phyloP scores from a whole-genome alignment of 495 filamentous ascomycete species.

The Thermothielavioides terrestris region DNA sequence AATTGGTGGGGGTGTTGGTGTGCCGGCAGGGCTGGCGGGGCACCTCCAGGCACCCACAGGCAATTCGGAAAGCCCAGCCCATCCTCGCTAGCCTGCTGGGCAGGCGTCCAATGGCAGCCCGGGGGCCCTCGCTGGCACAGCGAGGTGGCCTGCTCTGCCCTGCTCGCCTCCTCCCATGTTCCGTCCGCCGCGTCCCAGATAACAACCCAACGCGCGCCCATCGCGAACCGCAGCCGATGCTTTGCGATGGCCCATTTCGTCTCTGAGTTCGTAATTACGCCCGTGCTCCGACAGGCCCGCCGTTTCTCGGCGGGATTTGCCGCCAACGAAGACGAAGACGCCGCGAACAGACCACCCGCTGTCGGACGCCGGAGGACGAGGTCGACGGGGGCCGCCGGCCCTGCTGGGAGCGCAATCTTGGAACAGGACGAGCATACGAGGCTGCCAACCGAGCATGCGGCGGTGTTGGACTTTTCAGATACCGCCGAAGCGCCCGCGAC shows the following conservation, averaged over 20 bases:
- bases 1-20: too few species aligned
- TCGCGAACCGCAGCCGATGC: constrained; percentile 3
- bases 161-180: neutral
- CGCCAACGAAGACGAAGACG: constrained; percentile 23
- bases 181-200: neutral
- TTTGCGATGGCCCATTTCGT: constrained; percentile 64
- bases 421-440: constrained; percentile 10
- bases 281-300: constrained; percentile 66
- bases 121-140: too few species aligned
- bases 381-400: constrained; percentile 4
- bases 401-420: constrained; percentile 13
- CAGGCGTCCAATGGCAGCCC: too few species aligned
- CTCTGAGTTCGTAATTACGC: constrained; percentile 65
- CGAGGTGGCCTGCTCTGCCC: too few species aligned
- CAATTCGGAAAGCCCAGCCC: too few species aligned
- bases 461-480: neutral
- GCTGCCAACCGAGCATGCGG: neutral
- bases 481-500: neutral
- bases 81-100: too few species aligned
- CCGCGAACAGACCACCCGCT: constrained; percentile 21
- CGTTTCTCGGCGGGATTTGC: constrained; percentile 48
- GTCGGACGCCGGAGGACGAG: constrained; percentile 13
- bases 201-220: neutral
- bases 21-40: too few species aligned
- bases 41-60: too few species aligned